Evolutionary conservation across 805 yeast species (phyloP).

Genomic region (Kazachstania psychrophila): DNA sequence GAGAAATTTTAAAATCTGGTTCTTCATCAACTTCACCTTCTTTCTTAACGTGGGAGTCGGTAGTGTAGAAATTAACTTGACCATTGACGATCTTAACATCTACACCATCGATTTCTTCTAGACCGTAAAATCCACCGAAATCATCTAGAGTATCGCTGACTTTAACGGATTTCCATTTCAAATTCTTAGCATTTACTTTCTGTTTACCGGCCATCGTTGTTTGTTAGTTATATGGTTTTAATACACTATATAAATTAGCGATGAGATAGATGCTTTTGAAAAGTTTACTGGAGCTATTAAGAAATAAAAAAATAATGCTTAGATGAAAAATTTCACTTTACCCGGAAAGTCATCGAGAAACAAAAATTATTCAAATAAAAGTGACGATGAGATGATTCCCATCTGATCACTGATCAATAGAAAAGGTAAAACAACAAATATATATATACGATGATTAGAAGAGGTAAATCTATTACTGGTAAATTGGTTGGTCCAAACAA

Average conservation of each 20-base stretch:
- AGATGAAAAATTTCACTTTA: no score
- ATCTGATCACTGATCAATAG: no score
- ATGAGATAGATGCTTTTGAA: no score
- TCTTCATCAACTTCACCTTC: constrained; percentile 7
- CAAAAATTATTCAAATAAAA: no score
- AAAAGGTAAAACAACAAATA: background rate
- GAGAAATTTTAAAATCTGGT: constrained; percentile 7
- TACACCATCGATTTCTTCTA: constrained; percentile 92
- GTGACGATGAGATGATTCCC: background rate
- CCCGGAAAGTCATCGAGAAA: no score
- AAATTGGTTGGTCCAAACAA: constrained; percentile 24
- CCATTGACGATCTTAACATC: constrained; percentile 70
- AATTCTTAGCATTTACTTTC: constrained; percentile 38
- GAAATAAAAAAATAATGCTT: no score
- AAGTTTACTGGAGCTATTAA: no score
- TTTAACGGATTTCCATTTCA: constrained; percentile 74
- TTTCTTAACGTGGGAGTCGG: constrained; percentile 11
- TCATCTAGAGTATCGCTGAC: constrained; percentile 79
- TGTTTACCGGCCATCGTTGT: background rate
- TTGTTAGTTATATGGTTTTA: background rate
- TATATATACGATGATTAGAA: constrained; percentile 18
- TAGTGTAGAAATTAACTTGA: constrained; percentile 42
- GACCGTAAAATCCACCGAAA: constrained; percentile 82
- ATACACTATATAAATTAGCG: background rate
- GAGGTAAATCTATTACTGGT: constrained; percentile 31